phyloP scores from a whole-genome alignment of 1,284 basidiomycete genomes.

The Marasmius oreades region DNA sequence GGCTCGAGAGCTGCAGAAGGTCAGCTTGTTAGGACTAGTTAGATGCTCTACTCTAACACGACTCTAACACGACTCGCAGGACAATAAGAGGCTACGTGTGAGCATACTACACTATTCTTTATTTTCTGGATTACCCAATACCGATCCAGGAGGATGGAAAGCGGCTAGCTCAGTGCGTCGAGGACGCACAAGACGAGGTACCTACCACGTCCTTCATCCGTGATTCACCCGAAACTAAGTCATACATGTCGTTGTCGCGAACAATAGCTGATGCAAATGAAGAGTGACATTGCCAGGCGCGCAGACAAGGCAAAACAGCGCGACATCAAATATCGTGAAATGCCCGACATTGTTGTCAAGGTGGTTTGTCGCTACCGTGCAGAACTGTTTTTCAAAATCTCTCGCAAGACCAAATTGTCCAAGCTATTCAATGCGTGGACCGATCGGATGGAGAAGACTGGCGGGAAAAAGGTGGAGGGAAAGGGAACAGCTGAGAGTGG shows the following conservation, averaged over 20 bases:
- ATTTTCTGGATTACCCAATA: slow-evolving; percentile 8
- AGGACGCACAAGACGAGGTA: slow-evolving; percentile 80
- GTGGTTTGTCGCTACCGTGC: slow-evolving; percentile 82
- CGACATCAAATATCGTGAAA: slow-evolving; percentile 70
- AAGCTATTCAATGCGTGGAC: slow-evolving; percentile 83
- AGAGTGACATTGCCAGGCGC: slow-evolving; percentile 71
- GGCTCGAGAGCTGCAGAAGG: slow-evolving; percentile 82
- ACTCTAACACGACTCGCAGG: slow-evolving; percentile 41
- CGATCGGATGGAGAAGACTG: slow-evolving; percentile 68
- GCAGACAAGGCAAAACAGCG: slow-evolving; percentile 70
- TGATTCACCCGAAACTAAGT: slow-evolving; percentile 5
- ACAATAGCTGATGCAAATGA: slow-evolving; percentile 67
- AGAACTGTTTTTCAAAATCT: slow-evolving; percentile 85
- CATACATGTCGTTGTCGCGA: slow-evolving; percentile 6
- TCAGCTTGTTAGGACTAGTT: slow-evolving; percentile 26
- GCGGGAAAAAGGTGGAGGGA: slow-evolving; percentile 37
- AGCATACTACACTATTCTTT: slow-evolving; percentile 25
- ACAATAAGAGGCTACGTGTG: slow-evolving; percentile 81
- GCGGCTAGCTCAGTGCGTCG: slow-evolving; percentile 69
- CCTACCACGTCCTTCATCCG: slow-evolving; percentile 12
- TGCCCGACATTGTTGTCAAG: slow-evolving; percentile 80
- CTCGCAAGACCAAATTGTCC: slow-evolving; percentile 78
- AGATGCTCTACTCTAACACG: not conserved
- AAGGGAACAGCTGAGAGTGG: slow-evolving; percentile 21
- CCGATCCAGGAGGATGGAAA: slow-evolving; percentile 71